phyloP scores from a whole-genome alignment of 2,329 filamentous ascomycete species.

The Drechslerella dactyloides region DNA sequence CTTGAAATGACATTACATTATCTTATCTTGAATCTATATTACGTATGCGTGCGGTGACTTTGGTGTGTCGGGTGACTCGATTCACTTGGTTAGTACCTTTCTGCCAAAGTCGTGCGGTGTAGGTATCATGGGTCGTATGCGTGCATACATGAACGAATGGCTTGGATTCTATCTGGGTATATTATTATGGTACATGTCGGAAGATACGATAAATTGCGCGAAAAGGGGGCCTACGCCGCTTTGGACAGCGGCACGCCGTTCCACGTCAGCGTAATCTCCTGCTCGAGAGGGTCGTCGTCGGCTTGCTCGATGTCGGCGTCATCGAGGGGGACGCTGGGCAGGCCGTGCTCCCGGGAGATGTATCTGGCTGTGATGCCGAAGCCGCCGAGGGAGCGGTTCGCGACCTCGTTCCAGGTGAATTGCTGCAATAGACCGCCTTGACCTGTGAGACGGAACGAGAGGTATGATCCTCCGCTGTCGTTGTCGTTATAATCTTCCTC shows the following conservation, averaged over 20 bases:
- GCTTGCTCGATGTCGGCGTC: background rate
- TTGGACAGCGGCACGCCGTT: slow-evolving; percentile 30
- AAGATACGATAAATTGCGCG: no score
- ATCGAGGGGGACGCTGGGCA: slow-evolving; percentile 12
- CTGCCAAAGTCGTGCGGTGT: no score
- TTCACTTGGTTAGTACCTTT: no score
- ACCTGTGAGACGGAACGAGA: slow-evolving; percentile 21
- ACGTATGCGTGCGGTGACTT: no score
- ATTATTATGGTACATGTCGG: no score
- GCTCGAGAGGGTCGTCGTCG: slow-evolving; percentile 28
- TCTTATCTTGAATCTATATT: no score
- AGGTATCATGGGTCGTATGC: no score
- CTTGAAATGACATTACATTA: no score
- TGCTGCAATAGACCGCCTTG: slow-evolving; percentile 42
- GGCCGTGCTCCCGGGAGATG: slow-evolving; percentile 20
- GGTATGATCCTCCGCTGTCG: background rate
- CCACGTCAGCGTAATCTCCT: slow-evolving; percentile 43
- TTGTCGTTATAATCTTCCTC: background rate
- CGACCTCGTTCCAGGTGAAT: slow-evolving; percentile 46
- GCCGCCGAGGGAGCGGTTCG: slow-evolving; percentile 34
- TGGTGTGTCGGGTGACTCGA: no score
- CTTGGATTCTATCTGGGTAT: no score
- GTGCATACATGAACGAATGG: no score
- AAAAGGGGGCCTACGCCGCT: background rate
- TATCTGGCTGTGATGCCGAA: slow-evolving; percentile 43